Conservation (phyloP, 108 stramenopile species). For the Skeletonema tropicum region DNA sequence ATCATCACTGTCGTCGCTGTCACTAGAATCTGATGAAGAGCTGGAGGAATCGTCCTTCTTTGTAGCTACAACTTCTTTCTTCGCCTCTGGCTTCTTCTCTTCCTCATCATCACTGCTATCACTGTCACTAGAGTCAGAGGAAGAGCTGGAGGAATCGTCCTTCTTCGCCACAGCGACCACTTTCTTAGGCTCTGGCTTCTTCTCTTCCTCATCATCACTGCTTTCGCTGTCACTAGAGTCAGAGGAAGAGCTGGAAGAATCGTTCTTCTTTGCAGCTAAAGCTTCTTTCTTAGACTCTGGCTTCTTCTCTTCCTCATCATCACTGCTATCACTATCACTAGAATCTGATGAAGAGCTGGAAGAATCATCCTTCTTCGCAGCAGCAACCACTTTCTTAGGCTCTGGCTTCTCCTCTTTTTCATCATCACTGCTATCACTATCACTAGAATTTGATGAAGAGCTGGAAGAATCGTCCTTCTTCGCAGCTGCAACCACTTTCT, state of each 20-base stretch:
- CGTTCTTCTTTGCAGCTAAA: background rate
- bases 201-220: constrained; percentile 19
- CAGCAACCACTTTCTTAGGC: background rate
- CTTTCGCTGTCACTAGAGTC: constrained; percentile 1
- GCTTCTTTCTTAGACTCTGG: background rate
- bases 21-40: constrained; percentile 5
- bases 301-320: constrained; percentile 17
- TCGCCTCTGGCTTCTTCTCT: background rate
- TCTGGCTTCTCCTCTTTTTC: background rate
- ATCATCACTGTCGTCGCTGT: constrained; percentile 20
- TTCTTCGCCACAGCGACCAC: background rate
- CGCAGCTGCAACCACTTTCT: background rate
- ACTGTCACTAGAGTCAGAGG: constrained; percentile 17
- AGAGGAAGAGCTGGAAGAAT: constrained; percentile 9
- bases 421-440: constrained; percentile 25
- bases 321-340: constrained; percentile 16
- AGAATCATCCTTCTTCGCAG: constrained; percentile 26
- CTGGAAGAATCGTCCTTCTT: constrained; percentile 16
- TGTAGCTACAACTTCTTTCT: background rate
- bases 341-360: constrained; percentile 14
- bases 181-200: background rate
- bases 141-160: constrained; percentile 16
- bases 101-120: constrained; percentile 24
- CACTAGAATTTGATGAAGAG: constrained; percentile 16
- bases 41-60: constrained; percentile 35